These are phyloP conservation scores for Daldinia decipiens DNA, from an alignment of 495 filamentous ascomycete species.

Conservation along the genomic window DNA sequence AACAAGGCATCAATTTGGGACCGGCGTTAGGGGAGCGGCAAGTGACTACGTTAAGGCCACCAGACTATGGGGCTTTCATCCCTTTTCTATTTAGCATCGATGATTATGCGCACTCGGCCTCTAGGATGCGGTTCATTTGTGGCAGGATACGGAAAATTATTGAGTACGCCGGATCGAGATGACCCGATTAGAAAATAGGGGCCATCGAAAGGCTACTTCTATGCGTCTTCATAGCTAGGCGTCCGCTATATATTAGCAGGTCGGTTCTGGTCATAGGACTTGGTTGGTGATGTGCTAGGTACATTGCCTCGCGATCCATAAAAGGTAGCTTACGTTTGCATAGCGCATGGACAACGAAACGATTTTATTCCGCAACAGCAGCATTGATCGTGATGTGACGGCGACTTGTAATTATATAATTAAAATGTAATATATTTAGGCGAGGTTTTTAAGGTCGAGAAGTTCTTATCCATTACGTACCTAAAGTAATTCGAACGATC, in stretches of 20 bases:
- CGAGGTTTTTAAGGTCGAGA: not conserved
- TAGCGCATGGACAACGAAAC: conserved; percentile 28
- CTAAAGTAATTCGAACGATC: not conserved
- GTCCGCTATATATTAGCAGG: not conserved
- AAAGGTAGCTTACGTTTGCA: conserved; percentile 24
- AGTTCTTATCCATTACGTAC: not conserved
- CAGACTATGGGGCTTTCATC: conserved; percentile 30
- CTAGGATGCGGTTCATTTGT: conserved; percentile 30
- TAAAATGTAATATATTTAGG: not conserved
- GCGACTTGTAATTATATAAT: not conserved
- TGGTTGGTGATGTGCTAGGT: conserved; percentile 11
- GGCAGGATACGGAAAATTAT: conserved; percentile 38
- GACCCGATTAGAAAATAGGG: not conserved
- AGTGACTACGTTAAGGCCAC: conserved; percentile 33
- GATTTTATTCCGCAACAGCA: conserved; percentile 2
- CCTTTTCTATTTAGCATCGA: conserved; percentile 30
- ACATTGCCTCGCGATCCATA: not conserved
- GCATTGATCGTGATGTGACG: not conserved
- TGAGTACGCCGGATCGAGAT: conserved; percentile 19
- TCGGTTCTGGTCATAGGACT: not conserved
- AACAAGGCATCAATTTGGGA: conserved; percentile 42
- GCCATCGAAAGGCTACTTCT: not conserved
- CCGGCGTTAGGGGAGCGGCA: conserved; percentile 38
- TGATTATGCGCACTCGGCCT: conserved; percentile 27
- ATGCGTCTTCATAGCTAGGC: not conserved